A percentile compares a stretch with the other conserved stretches of the same genome.
Evolutionary conservation across 805 yeast genomes (phyloP).

Genomic region (Barnettozyma californica): DNA sequence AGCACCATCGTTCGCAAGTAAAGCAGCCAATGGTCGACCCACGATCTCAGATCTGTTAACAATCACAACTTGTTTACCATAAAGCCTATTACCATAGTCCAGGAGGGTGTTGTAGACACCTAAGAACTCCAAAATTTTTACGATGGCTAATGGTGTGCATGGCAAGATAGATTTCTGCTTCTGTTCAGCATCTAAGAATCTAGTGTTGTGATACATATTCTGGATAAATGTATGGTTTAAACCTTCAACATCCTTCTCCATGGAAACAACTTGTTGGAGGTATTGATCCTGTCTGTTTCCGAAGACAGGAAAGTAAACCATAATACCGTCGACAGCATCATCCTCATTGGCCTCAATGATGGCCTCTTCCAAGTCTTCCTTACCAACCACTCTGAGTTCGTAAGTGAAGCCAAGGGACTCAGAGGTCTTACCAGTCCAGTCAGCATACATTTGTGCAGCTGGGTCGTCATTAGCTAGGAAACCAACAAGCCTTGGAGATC

Average conservation of each 20-base stretch:
- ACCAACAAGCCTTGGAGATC: constrained; percentile 80
- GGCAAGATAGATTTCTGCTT: constrained; percentile 82
- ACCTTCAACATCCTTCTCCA: constrained; percentile 95
- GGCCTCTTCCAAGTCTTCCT: constrained; percentile 80
- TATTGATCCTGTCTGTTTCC: constrained; percentile 95
- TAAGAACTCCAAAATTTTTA: constrained; percentile 85
- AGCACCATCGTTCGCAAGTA: constrained; percentile 96
- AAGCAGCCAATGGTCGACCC: constrained; percentile 94
- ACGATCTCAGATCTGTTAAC: constrained; percentile 95
- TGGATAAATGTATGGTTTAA: constrained; percentile 85
- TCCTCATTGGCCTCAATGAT: constrained; percentile 80
- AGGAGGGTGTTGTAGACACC: constrained; percentile 80
- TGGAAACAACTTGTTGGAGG: constrained; percentile 86
- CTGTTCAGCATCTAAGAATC: constrained; percentile 71
- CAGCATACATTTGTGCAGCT: constrained; percentile 92
- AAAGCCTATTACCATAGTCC: constrained; percentile 85
- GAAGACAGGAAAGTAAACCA: constrained; percentile 96
- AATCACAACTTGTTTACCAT: constrained; percentile 86
- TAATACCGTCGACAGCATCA: constrained; percentile 76
- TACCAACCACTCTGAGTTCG: constrained; percentile 64
- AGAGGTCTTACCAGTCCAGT: constrained; percentile 91
- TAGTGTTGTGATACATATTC: constrained; percentile 88
- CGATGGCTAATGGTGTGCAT: constrained; percentile 93
- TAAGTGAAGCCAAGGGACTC: constrained; percentile 81
- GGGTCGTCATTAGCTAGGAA: constrained; percentile 90